Evolutionary conservation across 805 yeast genomes (phyloP).

Genomic region (Vanderwaltozyma yarrowii): DNA sequence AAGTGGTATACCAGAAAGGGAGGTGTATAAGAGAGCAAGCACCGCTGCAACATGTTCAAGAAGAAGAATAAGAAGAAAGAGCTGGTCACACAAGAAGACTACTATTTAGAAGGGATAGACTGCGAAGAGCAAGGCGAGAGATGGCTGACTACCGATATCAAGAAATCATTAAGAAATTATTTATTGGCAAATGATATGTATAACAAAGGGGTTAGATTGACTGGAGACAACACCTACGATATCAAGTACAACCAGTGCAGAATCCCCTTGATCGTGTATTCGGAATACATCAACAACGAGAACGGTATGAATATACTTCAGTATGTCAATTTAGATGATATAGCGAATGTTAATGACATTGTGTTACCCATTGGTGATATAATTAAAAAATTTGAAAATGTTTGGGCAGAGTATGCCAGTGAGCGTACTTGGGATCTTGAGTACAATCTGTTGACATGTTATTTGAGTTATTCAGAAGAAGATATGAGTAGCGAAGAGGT

Average conservation of each 20-base stretch:
- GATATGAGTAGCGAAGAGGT: not conserved
- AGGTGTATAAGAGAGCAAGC: too few species aligned
- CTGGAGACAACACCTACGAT: slow-evolving; percentile 19
- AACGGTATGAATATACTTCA: slow-evolving; percentile 24
- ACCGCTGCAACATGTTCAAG: too few species aligned
- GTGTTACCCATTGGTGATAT: too few species aligned
- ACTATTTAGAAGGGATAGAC: slow-evolving; percentile 23
- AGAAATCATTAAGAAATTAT: slow-evolving; percentile 21
- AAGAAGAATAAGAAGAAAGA: not conserved
- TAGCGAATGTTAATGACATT: too few species aligned
- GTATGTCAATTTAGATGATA: slow-evolving; percentile 20
- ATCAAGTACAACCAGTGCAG: slow-evolving; percentile 25
- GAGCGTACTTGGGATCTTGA: slow-evolving; percentile 25
- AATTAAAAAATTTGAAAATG: too few species aligned
- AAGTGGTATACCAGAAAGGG: too few species aligned
- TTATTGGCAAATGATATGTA: slow-evolving; percentile 20
- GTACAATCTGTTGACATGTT: slow-evolving; percentile 23
- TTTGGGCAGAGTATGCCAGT: too few species aligned
- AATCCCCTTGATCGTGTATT: slow-evolving; percentile 21
- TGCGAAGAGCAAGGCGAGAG: slow-evolving; percentile 30
- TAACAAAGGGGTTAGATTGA: slow-evolving; percentile 21
- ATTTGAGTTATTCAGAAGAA: slow-evolving; percentile 5
- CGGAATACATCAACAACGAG: slow-evolving; percentile 22
- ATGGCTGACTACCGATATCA: slow-evolving; percentile 27
- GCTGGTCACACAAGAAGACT: slow-evolving; percentile 22